phyloP scores from a whole-genome alignment of 352 stramenopile species.

The Plasmopara halstedii region DNA sequence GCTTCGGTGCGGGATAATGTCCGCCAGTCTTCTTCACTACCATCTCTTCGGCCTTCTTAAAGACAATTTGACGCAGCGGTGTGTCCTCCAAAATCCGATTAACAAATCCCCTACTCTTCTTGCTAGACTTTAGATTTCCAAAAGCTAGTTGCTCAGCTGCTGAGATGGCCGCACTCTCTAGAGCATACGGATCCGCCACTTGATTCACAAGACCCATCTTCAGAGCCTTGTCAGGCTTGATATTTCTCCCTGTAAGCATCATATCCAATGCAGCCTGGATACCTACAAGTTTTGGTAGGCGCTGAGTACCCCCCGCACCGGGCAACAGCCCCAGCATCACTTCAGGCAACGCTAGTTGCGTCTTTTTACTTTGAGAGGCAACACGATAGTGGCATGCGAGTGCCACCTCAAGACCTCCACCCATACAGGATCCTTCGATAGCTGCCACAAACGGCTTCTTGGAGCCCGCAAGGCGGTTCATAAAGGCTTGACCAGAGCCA shows the following conservation, averaged over 20 bases:
- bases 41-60: constrained; percentile 94
- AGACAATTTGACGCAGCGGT: constrained; percentile 87
- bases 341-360: constrained; percentile 94
- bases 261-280: constrained; percentile 92
- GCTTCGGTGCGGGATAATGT: constrained; percentile 93
- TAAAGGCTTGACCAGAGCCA: constrained; percentile 89
- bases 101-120: constrained; percentile 83
- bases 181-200: constrained; percentile 83
- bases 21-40: constrained; percentile 96
- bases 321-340: constrained; percentile 97
- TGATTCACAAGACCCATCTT: constrained; percentile 97
- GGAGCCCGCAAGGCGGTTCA: constrained; percentile 88
- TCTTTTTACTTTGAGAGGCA: constrained; percentile 92
- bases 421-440: constrained; percentile 95
- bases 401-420: constrained; percentile 95
- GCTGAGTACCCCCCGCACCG: constrained; percentile 96
- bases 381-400: constrained; percentile 98
- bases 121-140: constrained; percentile 89
- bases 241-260: constrained; percentile 97
- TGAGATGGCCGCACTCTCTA: constrained; percentile 89
- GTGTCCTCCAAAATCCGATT: constrained; percentile 93
- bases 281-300: constrained; percentile 91
- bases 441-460: constrained; percentile 94
- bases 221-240: constrained; percentile 93
- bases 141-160: constrained; percentile 85